phyloP scores from a whole-genome alignment of 2,329 filamentous ascomycete genomes.

The Tolypocladium guangdongense region DNA sequence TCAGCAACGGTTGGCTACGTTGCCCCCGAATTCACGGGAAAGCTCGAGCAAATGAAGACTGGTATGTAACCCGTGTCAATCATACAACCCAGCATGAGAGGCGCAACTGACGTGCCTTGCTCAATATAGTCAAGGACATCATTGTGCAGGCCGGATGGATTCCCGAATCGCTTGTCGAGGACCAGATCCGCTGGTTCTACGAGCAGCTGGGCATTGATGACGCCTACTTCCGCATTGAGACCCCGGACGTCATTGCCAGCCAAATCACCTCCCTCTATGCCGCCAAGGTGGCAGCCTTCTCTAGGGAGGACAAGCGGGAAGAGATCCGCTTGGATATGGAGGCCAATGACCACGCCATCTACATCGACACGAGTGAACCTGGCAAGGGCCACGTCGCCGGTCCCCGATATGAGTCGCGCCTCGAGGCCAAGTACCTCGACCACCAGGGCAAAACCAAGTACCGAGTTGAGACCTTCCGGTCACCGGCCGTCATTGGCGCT shows the following conservation, averaged over 20 bases:
- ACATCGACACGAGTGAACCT: constrained; percentile 93
- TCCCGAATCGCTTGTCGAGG: constrained; percentile 68
- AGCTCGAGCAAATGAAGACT: constrained; percentile 78
- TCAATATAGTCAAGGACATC: constrained; percentile 59
- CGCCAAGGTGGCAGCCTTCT: constrained; percentile 88
- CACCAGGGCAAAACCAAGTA: constrained; percentile 64
- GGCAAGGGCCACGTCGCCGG: constrained; percentile 67
- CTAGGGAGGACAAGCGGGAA: constrained; percentile 83
- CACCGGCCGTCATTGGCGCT: constrained; percentile 65
- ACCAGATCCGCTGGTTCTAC: constrained; percentile 94
- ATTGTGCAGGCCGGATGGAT: constrained; percentile 77
- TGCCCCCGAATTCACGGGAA: constrained; percentile 87
- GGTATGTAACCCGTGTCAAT: constrained; percentile 33
- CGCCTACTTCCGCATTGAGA: constrained; percentile 93
- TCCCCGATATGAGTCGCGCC: constrained; percentile 85
- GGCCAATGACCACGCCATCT: constrained; percentile 86
- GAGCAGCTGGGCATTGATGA: constrained; percentile 95
- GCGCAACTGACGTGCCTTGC: constrained; percentile 2
- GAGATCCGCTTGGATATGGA: constrained; percentile 97
- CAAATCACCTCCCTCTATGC: constrained; percentile 95
- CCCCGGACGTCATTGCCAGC: constrained; percentile 74
- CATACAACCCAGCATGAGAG: background rate
- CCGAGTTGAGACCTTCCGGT: constrained; percentile 95
- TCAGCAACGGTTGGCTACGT: constrained; percentile 91
- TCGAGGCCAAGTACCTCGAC: constrained; percentile 93